Evolutionary conservation across 139 green algal species (phyloP).

Genomic region (Eudorina sp.): DNA sequence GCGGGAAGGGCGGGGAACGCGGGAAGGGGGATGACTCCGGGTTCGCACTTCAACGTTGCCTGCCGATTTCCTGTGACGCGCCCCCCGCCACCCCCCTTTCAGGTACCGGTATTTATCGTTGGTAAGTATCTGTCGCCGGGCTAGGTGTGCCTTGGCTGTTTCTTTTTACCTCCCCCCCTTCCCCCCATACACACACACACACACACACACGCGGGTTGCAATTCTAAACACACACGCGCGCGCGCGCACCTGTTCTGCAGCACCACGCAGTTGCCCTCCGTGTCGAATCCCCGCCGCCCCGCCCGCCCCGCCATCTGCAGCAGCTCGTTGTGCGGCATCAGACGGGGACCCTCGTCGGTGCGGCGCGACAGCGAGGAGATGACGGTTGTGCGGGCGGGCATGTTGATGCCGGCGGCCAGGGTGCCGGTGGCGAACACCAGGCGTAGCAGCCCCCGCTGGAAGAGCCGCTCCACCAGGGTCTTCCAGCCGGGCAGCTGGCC

Average conservation of each 20-base stretch:
- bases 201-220: no score
- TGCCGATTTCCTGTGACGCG: no score
- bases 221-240: not conserved
- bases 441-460: constrained; percentile 85
- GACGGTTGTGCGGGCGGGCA: constrained; percentile 95
- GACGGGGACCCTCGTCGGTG: constrained; percentile 62
- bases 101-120: no score
- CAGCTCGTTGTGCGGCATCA: constrained; percentile 92
- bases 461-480: constrained; percentile 89
- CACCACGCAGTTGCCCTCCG: constrained; percentile 81
- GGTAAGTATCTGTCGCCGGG: no score
- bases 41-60: no score
- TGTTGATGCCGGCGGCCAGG: constrained; percentile 98
- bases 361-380: constrained; percentile 80
- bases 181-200: no score
- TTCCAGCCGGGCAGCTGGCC: constrained; percentile 96
- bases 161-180: not conserved
- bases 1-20: not conserved
- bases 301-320: constrained; percentile 88
- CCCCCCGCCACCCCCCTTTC: no score
- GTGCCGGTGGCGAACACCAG: constrained; percentile 98
- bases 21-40: not conserved
- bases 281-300: constrained; percentile 89
- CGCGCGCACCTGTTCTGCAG: constrained; percentile 69
- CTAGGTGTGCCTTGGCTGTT: no score